Base-by-base conservation (phyloP, 768 basidiomycete genomes). In the Trametes cubensis region DNA sequence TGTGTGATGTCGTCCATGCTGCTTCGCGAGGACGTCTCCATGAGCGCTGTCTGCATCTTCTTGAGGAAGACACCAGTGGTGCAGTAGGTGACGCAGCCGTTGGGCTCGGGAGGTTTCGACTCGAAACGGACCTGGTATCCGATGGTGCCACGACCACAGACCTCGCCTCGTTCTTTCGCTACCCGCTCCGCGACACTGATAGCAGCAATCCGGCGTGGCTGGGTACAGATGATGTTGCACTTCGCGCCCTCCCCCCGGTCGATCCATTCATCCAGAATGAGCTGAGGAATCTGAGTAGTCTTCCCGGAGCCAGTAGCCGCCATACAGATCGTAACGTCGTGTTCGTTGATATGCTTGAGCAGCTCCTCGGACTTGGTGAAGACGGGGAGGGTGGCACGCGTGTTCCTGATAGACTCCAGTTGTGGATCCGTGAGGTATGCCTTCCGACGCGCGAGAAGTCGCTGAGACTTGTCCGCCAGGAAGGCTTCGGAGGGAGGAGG, bases 111-210 rank as follows among this genome's bases (percentile, higher is more conserved):
- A 1, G 83, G 76, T 68, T 87, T 91, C 49, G 85, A 77, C 65
- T 97, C 95, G 71, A 97, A 96, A 21, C 95, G 87, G 47, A 97
- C 94, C 69, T 93, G 92, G 72, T 96, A 97, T 3, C 95, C 95
- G 45, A 98, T 83, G 10, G 87, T 83, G 6, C 78, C 74, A 8
- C 57, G 57, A 25, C 75, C 95, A 5, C 89, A 62, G 0, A 66
- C 54, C 71, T 95, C 87, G 3, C 88, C 91, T 56, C 95, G 81
- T 75, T 98, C 95, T 67, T 87, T 90, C 15, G 95, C 87, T 3
- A 97, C 91, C 55, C 95, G 93, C 67, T 92, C 83, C 0, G 95
- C 94, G 30, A 97, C 92, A 66, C 89, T 92, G 71, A 95, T 89
- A 25, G 95, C 94, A 10, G 95, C 94, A 48, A 97, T 79, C 55